Evolutionary conservation across 1,284 basidiomycete genomes (phyloP).

Genomic region (Rhodotorula sp.): DNA sequence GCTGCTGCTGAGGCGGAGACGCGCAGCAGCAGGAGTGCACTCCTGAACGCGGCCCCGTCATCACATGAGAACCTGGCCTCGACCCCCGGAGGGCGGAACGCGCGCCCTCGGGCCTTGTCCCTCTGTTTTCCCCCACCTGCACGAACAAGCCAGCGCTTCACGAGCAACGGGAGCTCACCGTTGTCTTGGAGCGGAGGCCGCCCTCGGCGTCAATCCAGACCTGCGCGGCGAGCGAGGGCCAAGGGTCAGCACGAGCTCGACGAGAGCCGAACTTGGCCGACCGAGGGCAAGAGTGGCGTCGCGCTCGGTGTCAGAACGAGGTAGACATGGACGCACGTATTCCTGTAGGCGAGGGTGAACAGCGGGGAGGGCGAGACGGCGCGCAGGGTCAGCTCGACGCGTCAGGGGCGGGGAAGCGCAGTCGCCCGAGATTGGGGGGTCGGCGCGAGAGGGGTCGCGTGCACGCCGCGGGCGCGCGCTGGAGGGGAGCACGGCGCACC

Average conservation of each 20-base stretch:
- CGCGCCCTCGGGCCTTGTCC: not conserved
- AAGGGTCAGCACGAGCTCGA: constrained; percentile 3
- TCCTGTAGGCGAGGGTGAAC: constrained; percentile 4
- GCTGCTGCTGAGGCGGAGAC: too few species aligned
- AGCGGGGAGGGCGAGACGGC: too few species aligned
- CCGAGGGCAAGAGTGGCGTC: not conserved
- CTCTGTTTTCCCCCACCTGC: not conserved
- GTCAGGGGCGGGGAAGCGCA: not conserved
- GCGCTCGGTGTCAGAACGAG: not conserved
- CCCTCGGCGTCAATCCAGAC: constrained; percentile 94
- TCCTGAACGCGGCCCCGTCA: too few species aligned
- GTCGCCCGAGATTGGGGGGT: constrained; percentile 4
- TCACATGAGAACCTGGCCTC: too few species aligned
- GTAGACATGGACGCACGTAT: constrained; percentile 25
- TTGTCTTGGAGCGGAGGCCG: constrained; percentile 92
- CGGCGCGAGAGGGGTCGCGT: not conserved
- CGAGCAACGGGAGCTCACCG: constrained; percentile 48
- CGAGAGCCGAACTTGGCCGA: not conserved
- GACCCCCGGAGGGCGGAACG: too few species aligned
- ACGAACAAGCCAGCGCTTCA: not conserved
- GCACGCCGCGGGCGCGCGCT: not conserved
- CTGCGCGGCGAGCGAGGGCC: constrained; percentile 51
- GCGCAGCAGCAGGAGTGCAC: too few species aligned
- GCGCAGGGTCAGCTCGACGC: not conserved
- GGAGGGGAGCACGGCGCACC: constrained; percentile 13